phyloP scores from a whole-genome alignment of 768 basidiomycete species.

The Xerocomus potaroensis region DNA sequence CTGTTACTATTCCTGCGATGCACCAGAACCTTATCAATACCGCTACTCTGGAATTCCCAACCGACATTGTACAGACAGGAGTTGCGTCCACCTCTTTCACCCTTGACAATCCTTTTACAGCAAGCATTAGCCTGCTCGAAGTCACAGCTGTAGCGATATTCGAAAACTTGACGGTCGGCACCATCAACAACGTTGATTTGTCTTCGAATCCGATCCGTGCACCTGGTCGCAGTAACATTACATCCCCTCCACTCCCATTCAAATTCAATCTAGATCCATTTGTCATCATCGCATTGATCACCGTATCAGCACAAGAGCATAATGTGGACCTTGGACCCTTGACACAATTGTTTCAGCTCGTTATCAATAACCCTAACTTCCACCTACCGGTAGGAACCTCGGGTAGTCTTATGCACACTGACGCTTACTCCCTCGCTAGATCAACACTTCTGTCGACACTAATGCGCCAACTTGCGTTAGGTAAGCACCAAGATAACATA shows the following conservation, averaged over 20 bases:
- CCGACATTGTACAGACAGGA: slow-evolving; percentile 56
- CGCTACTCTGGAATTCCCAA: slow-evolving; percentile 56
- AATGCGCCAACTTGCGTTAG: slow-evolving; percentile 55
- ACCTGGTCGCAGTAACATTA: slow-evolving; percentile 52
- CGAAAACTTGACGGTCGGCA: slow-evolving; percentile 52
- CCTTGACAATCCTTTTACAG: slow-evolving; percentile 67
- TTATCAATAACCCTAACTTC: slow-evolving; percentile 46
- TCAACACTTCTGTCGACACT: slow-evolving; percentile 52
- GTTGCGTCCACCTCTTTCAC: slow-evolving; percentile 55
- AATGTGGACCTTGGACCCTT: slow-evolving; percentile 60
- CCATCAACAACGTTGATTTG: slow-evolving; percentile 51
- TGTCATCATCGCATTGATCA: slow-evolving; percentile 56
- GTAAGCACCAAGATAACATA: slow-evolving; percentile 23
- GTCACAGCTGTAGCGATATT: slow-evolving; percentile 53
- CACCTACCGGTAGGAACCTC: slow-evolving; percentile 44
- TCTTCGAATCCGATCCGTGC: slow-evolving; percentile 57
- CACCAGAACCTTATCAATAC: slow-evolving; percentile 57
- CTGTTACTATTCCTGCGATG: slow-evolving; percentile 61
- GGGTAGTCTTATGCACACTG: not conserved
- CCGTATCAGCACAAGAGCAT: slow-evolving; percentile 46
- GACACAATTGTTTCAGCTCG: slow-evolving; percentile 48
- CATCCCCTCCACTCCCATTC: slow-evolving; percentile 55
- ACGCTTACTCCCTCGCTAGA: slow-evolving; percentile 30
- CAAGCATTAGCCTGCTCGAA: slow-evolving; percentile 59
- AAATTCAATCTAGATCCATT: slow-evolving; percentile 60